Conservation (phyloP, 768 basidiomycete genomes). For the Kwoniella heveanensis region DNA sequence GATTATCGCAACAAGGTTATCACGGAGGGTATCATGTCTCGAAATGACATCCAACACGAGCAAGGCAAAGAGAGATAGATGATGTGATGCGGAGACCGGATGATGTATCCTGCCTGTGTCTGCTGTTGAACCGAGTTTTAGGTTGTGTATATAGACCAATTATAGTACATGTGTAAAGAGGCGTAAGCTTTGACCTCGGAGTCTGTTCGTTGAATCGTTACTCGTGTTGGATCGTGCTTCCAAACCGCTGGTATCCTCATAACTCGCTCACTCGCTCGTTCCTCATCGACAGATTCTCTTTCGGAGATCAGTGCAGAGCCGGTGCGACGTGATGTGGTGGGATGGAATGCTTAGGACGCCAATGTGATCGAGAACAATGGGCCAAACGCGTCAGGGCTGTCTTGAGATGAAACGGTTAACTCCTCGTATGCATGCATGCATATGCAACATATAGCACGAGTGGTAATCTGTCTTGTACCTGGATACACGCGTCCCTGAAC, state of each 20-base stretch:
- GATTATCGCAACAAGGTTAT: not conserved
- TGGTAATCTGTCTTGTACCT: not conserved
- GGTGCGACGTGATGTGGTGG: not conserved
- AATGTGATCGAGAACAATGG: constrained; percentile 3
- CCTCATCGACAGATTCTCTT: not conserved
- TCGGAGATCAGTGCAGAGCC: not conserved
- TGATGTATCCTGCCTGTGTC: not conserved
- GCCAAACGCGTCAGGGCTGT: not conserved
- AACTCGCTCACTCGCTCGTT: not conserved
- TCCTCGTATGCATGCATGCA: not conserved
- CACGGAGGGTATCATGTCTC: not conserved
- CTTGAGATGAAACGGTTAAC: not conserved
- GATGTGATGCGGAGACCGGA: not conserved
- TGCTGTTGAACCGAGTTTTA: not conserved
- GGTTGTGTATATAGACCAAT: not conserved
- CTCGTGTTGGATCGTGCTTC: not conserved
- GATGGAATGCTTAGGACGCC: too few species aligned
- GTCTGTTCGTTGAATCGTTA: not conserved
- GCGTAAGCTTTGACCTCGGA: constrained; percentile 12
- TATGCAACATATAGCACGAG: too few species aligned
- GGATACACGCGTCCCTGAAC: not conserved
- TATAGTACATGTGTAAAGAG: not conserved
- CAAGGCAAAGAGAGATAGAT: constrained; percentile 1
- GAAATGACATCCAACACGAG: not conserved
- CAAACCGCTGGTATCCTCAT: not conserved